Evolutionary conservation across 2,329 filamentous ascomycete species (phyloP).

Genomic region (Pseudogymnoascus sp.): DNA sequence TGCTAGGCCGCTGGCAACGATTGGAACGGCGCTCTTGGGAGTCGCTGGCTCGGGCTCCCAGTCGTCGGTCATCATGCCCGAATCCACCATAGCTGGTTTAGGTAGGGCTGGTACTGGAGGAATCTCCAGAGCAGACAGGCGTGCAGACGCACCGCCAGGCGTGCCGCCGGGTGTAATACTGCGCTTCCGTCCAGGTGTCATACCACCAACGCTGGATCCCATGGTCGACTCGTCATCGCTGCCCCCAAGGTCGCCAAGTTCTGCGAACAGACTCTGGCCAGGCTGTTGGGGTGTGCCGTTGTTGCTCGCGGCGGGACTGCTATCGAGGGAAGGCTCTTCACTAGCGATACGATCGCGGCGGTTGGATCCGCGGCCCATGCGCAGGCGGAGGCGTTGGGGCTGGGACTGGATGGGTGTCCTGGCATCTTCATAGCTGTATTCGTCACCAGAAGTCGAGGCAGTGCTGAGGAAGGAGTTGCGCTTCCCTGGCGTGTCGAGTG

Average conservation of each 20-base stretch:
- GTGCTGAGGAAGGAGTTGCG: constrained; percentile 74
- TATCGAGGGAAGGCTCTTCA: constrained; percentile 49
- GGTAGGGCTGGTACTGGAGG: constrained; percentile 42
- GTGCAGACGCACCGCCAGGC: constrained; percentile 18
- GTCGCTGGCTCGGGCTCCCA: constrained; percentile 32
- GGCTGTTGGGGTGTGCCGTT: constrained; percentile 38
- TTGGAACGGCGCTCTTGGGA: constrained; percentile 18
- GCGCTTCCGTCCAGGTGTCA: constrained; percentile 42
- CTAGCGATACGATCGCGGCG: constrained; percentile 54
- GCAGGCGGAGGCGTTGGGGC: constrained; percentile 63
- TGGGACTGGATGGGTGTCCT: constrained; percentile 58
- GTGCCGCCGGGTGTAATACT: constrained; percentile 42
- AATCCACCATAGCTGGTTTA: constrained; percentile 48
- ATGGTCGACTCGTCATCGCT: constrained; percentile 58
- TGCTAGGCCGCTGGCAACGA: constrained; percentile 11
- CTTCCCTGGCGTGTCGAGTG: constrained; percentile 42
- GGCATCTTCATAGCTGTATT: constrained; percentile 55
- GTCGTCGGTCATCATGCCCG: constrained; percentile 53
- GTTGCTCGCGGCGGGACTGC: constrained; percentile 50
- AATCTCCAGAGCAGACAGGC: constrained; percentile 29
- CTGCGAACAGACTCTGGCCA: constrained; percentile 80
- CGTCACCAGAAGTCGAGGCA: constrained; percentile 76
- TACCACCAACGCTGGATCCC: constrained; percentile 21
- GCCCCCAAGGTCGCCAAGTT: constrained; percentile 68
- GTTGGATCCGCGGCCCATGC: constrained; percentile 54